phyloP scores from a whole-genome alignment of 176 grass and related monocot genomes.

The Cenchrus fungigraminus region DNA sequence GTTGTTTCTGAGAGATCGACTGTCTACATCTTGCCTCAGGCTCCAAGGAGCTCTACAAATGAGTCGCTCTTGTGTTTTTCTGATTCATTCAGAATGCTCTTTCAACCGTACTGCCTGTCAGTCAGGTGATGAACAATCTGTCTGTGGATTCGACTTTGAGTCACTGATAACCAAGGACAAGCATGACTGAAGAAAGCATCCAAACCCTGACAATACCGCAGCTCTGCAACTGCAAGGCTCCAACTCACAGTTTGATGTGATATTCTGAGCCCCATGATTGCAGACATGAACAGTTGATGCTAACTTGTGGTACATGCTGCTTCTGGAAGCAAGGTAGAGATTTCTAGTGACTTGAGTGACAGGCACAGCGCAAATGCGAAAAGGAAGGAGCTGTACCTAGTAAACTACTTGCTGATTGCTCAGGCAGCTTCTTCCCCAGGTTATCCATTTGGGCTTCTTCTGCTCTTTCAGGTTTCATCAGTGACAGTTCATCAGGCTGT shows the following conservation, averaged over 20 bases:
- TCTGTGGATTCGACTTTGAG: background rate
- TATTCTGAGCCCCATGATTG: background rate
- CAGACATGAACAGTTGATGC: background rate
- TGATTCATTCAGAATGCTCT: background rate
- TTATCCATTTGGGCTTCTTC: background rate
- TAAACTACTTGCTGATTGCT: slow-evolving; percentile 3
- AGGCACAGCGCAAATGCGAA: background rate
- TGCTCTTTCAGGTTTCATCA: background rate
- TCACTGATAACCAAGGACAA: background rate
- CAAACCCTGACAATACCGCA: background rate
- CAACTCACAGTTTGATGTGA: slow-evolving; percentile 18
- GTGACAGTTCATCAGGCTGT: background rate
- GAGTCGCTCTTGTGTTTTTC: background rate
- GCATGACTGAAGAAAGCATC: background rate
- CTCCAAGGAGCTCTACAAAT: background rate
- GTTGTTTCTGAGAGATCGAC: slow-evolving; percentile 11
- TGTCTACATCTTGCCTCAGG: background rate
- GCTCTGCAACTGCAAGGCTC: background rate
- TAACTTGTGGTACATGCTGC: slow-evolving; percentile 23
- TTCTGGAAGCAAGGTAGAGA: slow-evolving; percentile 12
- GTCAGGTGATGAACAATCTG: background rate
- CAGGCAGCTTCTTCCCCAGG: background rate
- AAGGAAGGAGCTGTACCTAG: background rate
- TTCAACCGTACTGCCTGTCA: slow-evolving; percentile 9
- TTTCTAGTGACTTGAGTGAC: slow-evolving; percentile 19